Evolutionary conservation across 768 basidiomycete species (phyloP), one percentile per base, ranked within the genome.

Genomic region (Crucibulum laeve): DNA sequence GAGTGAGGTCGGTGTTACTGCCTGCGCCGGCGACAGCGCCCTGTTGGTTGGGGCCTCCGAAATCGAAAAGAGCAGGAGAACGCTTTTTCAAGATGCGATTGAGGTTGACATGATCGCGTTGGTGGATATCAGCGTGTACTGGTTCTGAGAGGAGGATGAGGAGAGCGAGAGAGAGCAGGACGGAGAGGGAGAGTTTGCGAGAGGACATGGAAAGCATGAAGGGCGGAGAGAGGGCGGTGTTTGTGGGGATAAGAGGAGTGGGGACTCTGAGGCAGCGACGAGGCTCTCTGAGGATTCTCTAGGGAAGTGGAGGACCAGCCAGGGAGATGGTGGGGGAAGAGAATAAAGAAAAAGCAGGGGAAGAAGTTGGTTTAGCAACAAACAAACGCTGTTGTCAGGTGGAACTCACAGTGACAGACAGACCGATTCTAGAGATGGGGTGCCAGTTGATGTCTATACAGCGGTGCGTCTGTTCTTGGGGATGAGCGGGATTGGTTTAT

Each of bases 21-120:
- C 66, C 70, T 46, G 60, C 62, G 47, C 67, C 57, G 38, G 59
- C 49, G 18, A 45, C 39, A n/a, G 52, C 26, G 39, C 45, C 15
- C 17, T 49, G 46, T 44, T 21, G 42, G 45, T 45, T 47, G 13
- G 25, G 30, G 33, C 44, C 44, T 23, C 10, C 17, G 18, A 7
- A 7, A 19, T 19, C 35, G 18, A 48, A 48, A 44, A 58, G 56
- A 43, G 58, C 47, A 1, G 74, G 68, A 3, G 67, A 57, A 26
- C 87, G 83, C 59, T 84, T 87, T 67, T 73, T 85, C 52, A 89
- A 58, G 59, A 90, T 63, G 54, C 87, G 83, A 55, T 79, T 77
- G 54, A 80, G 63, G 54, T 67, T 67, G 40, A 53, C 68, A 63
- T 85, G 81, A 62, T 76, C 76, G 51, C 78, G 78, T 40, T 70